Evolutionary conservation across 2,329 filamentous ascomycete species (phyloP).

Genomic region (Penicillium psychrosexuale): DNA sequence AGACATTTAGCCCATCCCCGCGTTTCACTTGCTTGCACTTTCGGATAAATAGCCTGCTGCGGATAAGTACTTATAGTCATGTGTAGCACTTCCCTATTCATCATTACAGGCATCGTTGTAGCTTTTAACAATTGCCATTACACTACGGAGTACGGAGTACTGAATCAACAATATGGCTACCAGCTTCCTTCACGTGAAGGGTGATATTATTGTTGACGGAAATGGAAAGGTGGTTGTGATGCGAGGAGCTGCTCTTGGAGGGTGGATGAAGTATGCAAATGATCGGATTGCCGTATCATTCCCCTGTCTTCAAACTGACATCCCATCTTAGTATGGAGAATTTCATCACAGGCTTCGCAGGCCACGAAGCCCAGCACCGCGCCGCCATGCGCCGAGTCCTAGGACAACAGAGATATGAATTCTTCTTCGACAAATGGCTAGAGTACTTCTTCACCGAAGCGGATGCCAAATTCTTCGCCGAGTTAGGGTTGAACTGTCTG

Average conservation of each 20-base stretch:
- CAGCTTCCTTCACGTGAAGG: slow-evolving; percentile 43
- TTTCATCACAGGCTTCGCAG: slow-evolving; percentile 62
- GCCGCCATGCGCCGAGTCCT: slow-evolving; percentile 53
- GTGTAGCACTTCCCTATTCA: neutral
- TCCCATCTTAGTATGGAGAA: slow-evolving; percentile 53
- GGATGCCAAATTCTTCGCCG: slow-evolving; percentile 58
- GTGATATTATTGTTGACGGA: slow-evolving; percentile 46
- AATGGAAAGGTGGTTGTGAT: slow-evolving; percentile 48
- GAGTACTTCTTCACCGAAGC: slow-evolving; percentile 59
- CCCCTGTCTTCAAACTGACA: neutral
- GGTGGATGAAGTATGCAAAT: slow-evolving; percentile 43
- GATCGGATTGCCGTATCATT: neutral
- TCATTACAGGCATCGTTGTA: neutral
- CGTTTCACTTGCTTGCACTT: slow-evolving; percentile 1
- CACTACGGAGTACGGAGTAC: neutral
- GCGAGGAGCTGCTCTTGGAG: slow-evolving; percentile 47
- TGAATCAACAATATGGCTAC: slow-evolving; percentile 27
- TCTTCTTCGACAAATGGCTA: slow-evolving; percentile 58
- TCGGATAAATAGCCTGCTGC: neutral
- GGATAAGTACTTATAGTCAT: slow-evolving; percentile 1
- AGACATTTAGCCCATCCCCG: slow-evolving; percentile 11
- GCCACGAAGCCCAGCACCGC: slow-evolving; percentile 57
- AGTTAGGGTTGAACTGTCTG: slow-evolving; percentile 56
- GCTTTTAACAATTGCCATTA: neutral
- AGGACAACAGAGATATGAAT: slow-evolving; percentile 56